Conservation (phyloP, 108 stramenopile genomes). For the Poteriospumella lacustris region DNA sequence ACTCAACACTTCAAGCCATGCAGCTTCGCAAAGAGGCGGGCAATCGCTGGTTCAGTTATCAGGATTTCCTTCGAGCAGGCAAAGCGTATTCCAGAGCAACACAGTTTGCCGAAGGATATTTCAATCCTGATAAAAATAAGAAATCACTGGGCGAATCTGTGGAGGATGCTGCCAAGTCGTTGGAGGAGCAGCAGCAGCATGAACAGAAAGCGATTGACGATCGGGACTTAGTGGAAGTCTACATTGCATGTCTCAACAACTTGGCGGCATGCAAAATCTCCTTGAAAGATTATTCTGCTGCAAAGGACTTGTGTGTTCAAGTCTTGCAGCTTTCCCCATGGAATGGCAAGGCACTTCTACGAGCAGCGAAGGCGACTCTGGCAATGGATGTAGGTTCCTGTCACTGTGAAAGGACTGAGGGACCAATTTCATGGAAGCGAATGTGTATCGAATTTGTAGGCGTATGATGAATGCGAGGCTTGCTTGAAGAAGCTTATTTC, state of each 20-base stretch:
- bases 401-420: too few relatives aligned
- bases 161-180: not conserved
- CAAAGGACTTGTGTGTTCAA: not conserved
- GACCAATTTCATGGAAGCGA: too few relatives aligned
- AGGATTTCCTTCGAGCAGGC: not conserved
- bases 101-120: not conserved
- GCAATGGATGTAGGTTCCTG: not conserved
- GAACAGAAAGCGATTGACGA: not conserved
- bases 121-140: not conserved
- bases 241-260: slow-evolving; percentile 3
- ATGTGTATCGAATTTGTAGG: not conserved
- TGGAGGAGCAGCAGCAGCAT: not conserved
- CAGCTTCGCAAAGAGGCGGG: not conserved
- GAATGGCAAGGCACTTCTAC: slow-evolving; percentile 4
- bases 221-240: not conserved
- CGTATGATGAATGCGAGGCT: slow-evolving; percentile 10
- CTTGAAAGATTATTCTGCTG: not conserved
- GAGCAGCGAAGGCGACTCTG: not conserved
- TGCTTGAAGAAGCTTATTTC: not conserved
- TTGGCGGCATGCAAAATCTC: not conserved
- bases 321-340: not conserved
- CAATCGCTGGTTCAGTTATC: not conserved
- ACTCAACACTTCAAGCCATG: not conserved
- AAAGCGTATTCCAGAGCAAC: not conserved
- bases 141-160: not conserved